Base-by-base conservation (phyloP, 2,329 filamentous ascomycete genomes). In the Xylariales sp. region DNA sequence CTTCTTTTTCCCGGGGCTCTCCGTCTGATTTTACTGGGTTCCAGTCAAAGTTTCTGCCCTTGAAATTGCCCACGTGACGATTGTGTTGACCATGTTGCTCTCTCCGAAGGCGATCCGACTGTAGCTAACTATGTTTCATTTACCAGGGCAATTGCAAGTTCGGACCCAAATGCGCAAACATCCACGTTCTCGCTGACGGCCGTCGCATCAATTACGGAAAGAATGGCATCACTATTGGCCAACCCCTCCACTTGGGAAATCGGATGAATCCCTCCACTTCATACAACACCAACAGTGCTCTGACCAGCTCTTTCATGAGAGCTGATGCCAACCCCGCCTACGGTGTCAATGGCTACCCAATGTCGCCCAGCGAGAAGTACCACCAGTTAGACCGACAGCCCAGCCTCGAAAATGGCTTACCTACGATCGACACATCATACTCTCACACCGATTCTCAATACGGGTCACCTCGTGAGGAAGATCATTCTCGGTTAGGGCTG, bases 81-180 rank as follows among this genome's bases (percentile, higher is more conserved):
- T n/a, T n/a, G n/a, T n/a, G n/a, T n/a, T n/a, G n/a, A n/a, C n/a
- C n/a, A n/a, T n/a, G n/a, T n/a, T n/a, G n/a, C n/a, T n/a, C n/a
- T n/a, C n/a, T n/a, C n/a, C n/a, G n/a, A n/a, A n/a, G n/a, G n/a
- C n/a, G n/a, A n/a, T n/a, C n/a, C n/a, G n/a, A n/a, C n/a, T n/a
- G n/a, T n/a, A n/a, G n/a, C n/a, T n/a, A n/a, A n/a, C n/a, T n/a
- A n/a, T n/a, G n/a, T n/a, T n/a, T n/a, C n/a, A n/a, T n/a, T n/a
- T 36, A 40, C 37, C 53, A 96, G 88, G 93, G 93, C 50, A 96
- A 96, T 66, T 98, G 93, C 81, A 97, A 97, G 64, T 98, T 97
- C 61, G 93, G 93, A 45, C 86, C 88, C 47, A 97, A 97, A 66
- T 98, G 93, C 72, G 91, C 91, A 56, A 88, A 97, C 57, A 88